A percentile compares a stretch with the other conserved stretches of the same genome.
Conservation (phyloP, 208 protist species). For the Crithidia sp. region DNA sequence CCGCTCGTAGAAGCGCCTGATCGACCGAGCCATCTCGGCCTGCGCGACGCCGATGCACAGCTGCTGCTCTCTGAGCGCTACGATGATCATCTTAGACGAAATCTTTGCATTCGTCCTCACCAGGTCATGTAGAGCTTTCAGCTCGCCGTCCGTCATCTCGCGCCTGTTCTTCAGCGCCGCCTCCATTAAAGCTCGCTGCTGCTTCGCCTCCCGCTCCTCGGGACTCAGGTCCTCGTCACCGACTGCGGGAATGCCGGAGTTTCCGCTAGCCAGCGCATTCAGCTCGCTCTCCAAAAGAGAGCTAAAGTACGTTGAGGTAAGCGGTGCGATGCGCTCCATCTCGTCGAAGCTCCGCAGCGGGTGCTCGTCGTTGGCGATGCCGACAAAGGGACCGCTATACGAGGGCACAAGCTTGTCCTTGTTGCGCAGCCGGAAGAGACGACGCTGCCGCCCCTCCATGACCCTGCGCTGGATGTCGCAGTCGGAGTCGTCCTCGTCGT, state of each 20-base stretch:
- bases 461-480: constrained; percentile 73
- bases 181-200: constrained; percentile 50
- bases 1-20: constrained; percentile 82
- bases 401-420: constrained; percentile 85
- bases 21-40: constrained; percentile 66
- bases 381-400: constrained; percentile 84
- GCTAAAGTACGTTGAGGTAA: constrained; percentile 51
- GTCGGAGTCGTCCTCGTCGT: constrained; percentile 75
- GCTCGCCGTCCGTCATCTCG: constrained; percentile 71
- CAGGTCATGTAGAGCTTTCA: constrained; percentile 65
- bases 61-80: constrained; percentile 55
- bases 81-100: constrained; percentile 52
- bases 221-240: constrained; percentile 18
- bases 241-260: constrained; percentile 9
- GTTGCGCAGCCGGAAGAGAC: constrained; percentile 67
- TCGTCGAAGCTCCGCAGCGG: constrained; percentile 72
- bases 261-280: constrained; percentile 18
- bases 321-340: constrained; percentile 52
- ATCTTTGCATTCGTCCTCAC: constrained; percentile 62
- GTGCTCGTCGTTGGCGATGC: constrained; percentile 60
- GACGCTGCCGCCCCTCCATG: constrained; percentile 77
- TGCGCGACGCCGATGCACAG: constrained; percentile 69
- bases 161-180: constrained; percentile 68
- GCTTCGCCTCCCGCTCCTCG: constrained; percentile 35
- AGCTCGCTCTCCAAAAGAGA: constrained; percentile 56